A percentile compares a stretch with the other conserved stretches of the same genome.
Conservation (phyloP, 352 stramenopile genomes). For the Globisporangium cystogenes region DNA sequence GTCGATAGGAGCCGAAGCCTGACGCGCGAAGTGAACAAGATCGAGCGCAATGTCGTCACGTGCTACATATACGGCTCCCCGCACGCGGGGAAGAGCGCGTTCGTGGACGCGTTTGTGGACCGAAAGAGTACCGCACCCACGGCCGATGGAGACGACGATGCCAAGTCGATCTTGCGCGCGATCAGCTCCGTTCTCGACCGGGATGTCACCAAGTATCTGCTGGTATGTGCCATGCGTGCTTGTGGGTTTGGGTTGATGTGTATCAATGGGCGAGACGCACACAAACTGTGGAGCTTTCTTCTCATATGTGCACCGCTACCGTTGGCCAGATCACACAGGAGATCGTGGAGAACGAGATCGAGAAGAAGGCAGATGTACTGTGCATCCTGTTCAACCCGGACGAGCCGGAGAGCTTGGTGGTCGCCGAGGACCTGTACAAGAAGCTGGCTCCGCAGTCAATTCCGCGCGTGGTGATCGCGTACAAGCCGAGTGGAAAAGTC, state of each 20-base stretch:
- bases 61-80: conserved; percentile 59
- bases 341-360: conserved; percentile 53
- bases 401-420: conserved; percentile 31
- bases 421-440: conserved; percentile 48
- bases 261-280: background rate
- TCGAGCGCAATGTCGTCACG: conserved; percentile 66
- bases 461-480: conserved; percentile 54
- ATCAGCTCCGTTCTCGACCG: conserved; percentile 53
- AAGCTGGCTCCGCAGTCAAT: conserved; percentile 40
- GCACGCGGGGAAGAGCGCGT: conserved; percentile 41
- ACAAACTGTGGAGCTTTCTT: no score
- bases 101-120: conserved; percentile 49
- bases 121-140: conserved; percentile 16
- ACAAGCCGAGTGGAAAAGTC: conserved; percentile 19
- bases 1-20: conserved; percentile 31
- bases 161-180: conserved; percentile 32
- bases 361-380: conserved; percentile 66
- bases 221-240: conserved; percentile 30
- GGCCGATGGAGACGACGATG: conserved; percentile 24
- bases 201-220: conserved; percentile 55
- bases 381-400: conserved; percentile 63
- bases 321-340: conserved; percentile 56
- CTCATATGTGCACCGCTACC: conserved; percentile 3
- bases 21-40: conserved; percentile 46
- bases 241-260: background rate